A percentile compares a stretch with the other conserved stretches of the same genome.
phyloP scores from a whole-genome alignment of 495 filamentous ascomycete species.

The Annulohypoxylon nitens region DNA sequence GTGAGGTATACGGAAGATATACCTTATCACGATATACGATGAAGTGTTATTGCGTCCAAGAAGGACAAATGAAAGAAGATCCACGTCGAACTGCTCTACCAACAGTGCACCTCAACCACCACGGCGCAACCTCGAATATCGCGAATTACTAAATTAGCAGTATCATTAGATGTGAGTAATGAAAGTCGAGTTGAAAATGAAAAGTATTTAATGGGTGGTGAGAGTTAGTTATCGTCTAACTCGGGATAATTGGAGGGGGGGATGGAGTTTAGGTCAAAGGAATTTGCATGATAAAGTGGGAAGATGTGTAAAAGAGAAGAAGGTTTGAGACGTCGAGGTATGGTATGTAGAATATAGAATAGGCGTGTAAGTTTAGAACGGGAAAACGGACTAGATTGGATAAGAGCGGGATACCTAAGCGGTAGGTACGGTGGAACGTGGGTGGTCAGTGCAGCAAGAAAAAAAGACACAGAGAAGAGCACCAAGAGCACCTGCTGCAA shows the following conservation, averaged over 20 bases:
- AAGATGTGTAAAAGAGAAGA: slow-evolving; percentile 22
- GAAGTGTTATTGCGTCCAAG: slow-evolving; percentile 14
- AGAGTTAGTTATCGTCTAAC: slow-evolving; percentile 10
- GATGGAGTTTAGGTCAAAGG: not conserved
- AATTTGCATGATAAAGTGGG: slow-evolving; percentile 24
- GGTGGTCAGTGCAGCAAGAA: slow-evolving; percentile 36
- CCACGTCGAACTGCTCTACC: slow-evolving; percentile 1
- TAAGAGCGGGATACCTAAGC: slow-evolving; percentile 29
- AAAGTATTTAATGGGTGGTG: slow-evolving; percentile 8
- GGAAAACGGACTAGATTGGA: slow-evolving; percentile 40
- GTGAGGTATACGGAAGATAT: slow-evolving; percentile 10
- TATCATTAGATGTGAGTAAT: slow-evolving; percentile 31
- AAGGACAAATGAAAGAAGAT: slow-evolving; percentile 20
- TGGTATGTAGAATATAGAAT: slow-evolving; percentile 27
- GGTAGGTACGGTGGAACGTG: slow-evolving; percentile 37
- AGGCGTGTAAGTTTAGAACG: slow-evolving; percentile 25
- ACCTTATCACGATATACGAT: slow-evolving; percentile 9
- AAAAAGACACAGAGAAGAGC: not conserved
- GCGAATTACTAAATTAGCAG: slow-evolving; percentile 27
- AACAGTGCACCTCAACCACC: slow-evolving; percentile 15
- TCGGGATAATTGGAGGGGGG: slow-evolving; percentile 11
- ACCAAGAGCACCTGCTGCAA: not conserved
- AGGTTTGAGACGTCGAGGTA: slow-evolving; percentile 31
- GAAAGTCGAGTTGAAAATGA: slow-evolving; percentile 14
- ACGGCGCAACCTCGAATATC: slow-evolving; percentile 35